Evolutionary conservation across 2,329 filamentous ascomycete genomes (phyloP).

Genomic region (Talaromyces sp.): DNA sequence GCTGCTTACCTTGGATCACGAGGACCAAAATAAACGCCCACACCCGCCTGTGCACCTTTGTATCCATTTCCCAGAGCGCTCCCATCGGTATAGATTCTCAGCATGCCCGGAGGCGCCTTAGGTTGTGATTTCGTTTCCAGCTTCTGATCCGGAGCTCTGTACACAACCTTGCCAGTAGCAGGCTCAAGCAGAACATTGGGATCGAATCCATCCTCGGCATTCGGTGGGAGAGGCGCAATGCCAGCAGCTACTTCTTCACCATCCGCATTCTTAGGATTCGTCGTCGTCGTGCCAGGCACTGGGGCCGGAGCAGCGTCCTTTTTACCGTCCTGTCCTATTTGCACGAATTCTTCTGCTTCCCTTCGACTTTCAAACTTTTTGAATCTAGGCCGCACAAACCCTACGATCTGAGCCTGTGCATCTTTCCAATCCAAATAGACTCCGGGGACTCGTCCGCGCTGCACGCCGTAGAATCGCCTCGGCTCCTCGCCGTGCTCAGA

Average conservation of each 20-base stretch:
- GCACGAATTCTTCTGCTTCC: conserved; percentile 76
- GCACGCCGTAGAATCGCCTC: conserved; percentile 57
- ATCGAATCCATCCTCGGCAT: conserved; percentile 59
- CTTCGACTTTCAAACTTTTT: conserved; percentile 63
- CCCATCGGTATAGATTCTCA: conserved; percentile 61
- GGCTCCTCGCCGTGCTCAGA: conserved; percentile 22
- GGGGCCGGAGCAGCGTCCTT: conserved; percentile 16
- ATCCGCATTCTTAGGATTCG: conserved; percentile 39
- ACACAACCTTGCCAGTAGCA: conserved; percentile 49
- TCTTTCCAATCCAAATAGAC: conserved; percentile 65
- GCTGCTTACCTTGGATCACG: conserved; percentile 48
- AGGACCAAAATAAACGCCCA: conserved; percentile 62
- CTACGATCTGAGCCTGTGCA: conserved; percentile 67
- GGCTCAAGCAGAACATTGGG: conserved; percentile 52
- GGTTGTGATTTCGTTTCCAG: conserved; percentile 40
- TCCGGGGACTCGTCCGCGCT: conserved; percentile 53
- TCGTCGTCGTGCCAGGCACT: conserved; percentile 35
- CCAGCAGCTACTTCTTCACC: conserved; percentile 47
- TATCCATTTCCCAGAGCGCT: conserved; percentile 57
- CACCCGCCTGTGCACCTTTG: conserved; percentile 51
- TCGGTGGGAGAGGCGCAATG: conserved; percentile 50
- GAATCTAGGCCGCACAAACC: conserved; percentile 58
- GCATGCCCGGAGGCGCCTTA: conserved; percentile 44
- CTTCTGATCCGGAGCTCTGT: conserved; percentile 50
- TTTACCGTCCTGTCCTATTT: conserved; percentile 26